A percentile compares a stretch with the other conserved stretches of the same genome.
These are phyloP conservation scores for Diversispora eburnea DNA, from an alignment of 192 early-diverging fungal species.

Conservation along the genomic window DNA sequence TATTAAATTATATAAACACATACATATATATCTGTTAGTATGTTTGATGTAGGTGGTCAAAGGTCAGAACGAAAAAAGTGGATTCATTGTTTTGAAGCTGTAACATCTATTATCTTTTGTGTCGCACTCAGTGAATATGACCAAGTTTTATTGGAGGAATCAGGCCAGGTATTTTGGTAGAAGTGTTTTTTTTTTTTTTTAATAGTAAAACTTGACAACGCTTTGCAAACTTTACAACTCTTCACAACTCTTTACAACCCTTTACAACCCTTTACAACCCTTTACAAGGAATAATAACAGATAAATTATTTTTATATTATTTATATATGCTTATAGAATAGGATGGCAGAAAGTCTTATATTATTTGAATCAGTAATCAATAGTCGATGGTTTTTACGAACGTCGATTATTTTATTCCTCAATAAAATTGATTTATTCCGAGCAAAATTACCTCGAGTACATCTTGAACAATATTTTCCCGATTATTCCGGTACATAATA, in stretches of 20 bases:
- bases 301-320: not conserved
- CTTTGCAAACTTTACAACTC: too few species aligned
- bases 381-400: slow-evolving; percentile 88
- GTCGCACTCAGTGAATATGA: slow-evolving; percentile 92
- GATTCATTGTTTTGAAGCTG: slow-evolving; percentile 84
- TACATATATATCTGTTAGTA: slow-evolving; percentile 38
- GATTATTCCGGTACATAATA: slow-evolving; percentile 63
- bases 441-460: slow-evolving; percentile 72
- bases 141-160: slow-evolving; percentile 85
- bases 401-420: slow-evolving; percentile 88
- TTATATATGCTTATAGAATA: slow-evolving; percentile 58
- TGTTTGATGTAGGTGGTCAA: slow-evolving; percentile 88
- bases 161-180: slow-evolving; percentile 47
- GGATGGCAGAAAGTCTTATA: slow-evolving; percentile 86
- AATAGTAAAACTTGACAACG: not conserved
- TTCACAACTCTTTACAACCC: too few species aligned
- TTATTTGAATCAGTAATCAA: slow-evolving; percentile 92
- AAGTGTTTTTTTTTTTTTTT: not conserved
- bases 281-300: not conserved
- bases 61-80: slow-evolving; percentile 81
- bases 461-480: slow-evolving; percentile 79
- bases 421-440: slow-evolving; percentile 93
- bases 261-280: too few species aligned
- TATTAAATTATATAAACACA: not conserved
- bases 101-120: slow-evolving; percentile 91